Base-by-base conservation (phyloP, 345 rosid species). In the Populus ilicifolia region DNA sequence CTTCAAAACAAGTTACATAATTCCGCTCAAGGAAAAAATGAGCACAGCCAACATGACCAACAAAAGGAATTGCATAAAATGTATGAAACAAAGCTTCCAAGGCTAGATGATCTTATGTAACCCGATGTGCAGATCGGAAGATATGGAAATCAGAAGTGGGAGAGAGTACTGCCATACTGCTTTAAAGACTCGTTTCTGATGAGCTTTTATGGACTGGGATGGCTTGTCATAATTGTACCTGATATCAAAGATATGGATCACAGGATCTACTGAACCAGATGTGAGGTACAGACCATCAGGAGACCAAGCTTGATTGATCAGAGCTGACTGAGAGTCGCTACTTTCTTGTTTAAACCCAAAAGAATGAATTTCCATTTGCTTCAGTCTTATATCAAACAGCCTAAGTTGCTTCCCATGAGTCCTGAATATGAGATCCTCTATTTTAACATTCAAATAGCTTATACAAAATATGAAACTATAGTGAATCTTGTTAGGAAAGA, bases 341-440 rank as follows among this genome's bases (percentile, higher is more conserved):
- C 94, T 95, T 81, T 95, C 96, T 87, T 95, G 99, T 84, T 89
- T 95, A 90, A 95, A 93, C 54, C 99, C 99, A 46, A 93, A 93
- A 7, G 90, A 84, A 80, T 95, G 99, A 63, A 95, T 84, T 80
- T 90, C 96, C 2, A 93, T 91, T 82, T 86, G 86, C 84, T 96
- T 88, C 79, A 90, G 68, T 82, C 99, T 89, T 50, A 90, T 86
- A 79, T 95, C 99, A 72, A 88, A 93, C 80, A 95, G 69, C 69
- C 92, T 83, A 13, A 95, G 92, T 89, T 95, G 99, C 65, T 83
- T 93, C 84, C 86, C 92, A 1, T 88, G 97, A 39, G 91, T 75
- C 85, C 98, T 94, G 90, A 82, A 81, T 30, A 68, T 13, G 78
- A 72, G 25, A 74, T 36, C 29, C 33, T 44, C 35, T n/a, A 12